Evolutionary conservation across 192 early-diverging fungal genomes (phyloP), one percentile per base, ranked within the genome.

Genomic region (Backusella mclennaniae): DNA sequence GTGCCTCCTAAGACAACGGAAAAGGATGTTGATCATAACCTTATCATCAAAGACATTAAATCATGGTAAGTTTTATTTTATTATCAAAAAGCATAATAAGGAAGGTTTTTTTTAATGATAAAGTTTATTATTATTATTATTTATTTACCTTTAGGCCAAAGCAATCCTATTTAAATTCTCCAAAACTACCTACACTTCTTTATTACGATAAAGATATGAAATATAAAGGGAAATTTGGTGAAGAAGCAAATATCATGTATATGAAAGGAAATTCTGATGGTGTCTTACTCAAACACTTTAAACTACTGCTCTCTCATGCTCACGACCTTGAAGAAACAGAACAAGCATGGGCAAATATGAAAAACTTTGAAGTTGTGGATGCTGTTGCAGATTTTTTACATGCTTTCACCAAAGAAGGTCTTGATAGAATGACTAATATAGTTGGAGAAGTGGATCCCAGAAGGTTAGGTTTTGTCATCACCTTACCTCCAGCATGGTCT

Each of bases 401-500:
- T n/a, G 81, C 81, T 23, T 73, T 87, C 23, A 84, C 84, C 41
- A 78, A 70, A 4, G 82, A 84, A 75, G 84, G 82, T 21, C 74
- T 85, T 8, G 67, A 76, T 41, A 82, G 82, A 63, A 35, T 87
- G 35, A 80, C 80, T 76, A 84, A 85, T 69, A 67, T 21, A 76
- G 79, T 29, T 84, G 83, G 71, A 77, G 80, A 11, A 80, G 77
- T 23, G 75, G 77, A 67, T 77, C 79, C 23, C 78, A 83, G 31
- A 12, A 23, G 56, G 2, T 63, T 63, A 29, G 79, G 85, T 17
- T 83, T 77, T 41, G 76, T 83, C 68, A 63, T 87, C 59, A 84
- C 86, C 2, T 80, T 87, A 2, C 86, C 86, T 42, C 83, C 86
- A 71, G 84, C 84, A 83, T 87, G 86, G 86, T 83, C 84, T 4